Evolutionary conservation across 768 basidiomycete species (phyloP), one percentile per base, ranked within the genome.

Genomic region (Tulasnella sp.): DNA sequence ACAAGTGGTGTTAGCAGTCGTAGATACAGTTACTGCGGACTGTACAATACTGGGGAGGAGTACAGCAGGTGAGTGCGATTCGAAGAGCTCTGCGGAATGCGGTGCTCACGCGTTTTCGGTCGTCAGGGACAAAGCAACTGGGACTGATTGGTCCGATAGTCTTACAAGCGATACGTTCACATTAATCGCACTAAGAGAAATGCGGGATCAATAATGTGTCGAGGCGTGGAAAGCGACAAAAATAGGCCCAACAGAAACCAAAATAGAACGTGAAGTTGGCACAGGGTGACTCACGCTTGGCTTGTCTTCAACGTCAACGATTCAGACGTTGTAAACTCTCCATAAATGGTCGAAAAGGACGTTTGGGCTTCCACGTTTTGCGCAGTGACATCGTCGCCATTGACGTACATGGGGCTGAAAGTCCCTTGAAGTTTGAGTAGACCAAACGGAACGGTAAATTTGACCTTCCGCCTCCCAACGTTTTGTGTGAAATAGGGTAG

Each of bases 221-320:
- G n/a, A 29, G 36, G 25, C 46, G 14, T 12, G 25, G 34, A n/a
- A 17, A n/a, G 19, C 9, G 23, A 29, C 11, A 17, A n/a, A 25
- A 32, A 15, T 31, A 48, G 29, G 29, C 34, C 46, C n/a, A n/a
- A n/a, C n/a, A n/a, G n/a, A n/a, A n/a, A n/a, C n/a, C n/a, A n/a
- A n/a, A n/a, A n/a, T n/a, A n/a, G n/a, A n/a, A n/a, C n/a, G n/a
- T n/a, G n/a, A n/a, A 39, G 19, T 39, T 19, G 12, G 12, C 12
- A 39, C n/a, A n/a, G 19, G 46, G 27, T 25, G 46, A 48, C 55
- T 57, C 42, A 57, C 55, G 55, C 55, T 57, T 57, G 42, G 42
- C 55, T 57, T 6, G 55, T 57, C 25, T 34, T 19, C n/a, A 57
- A 32, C 17, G 46, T 57, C 31, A 57, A 37, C 25, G 55, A 57